These are phyloP conservation scores for Picochlorum sp. DNA, from an alignment of 139 green algal species.

Conservation along the genomic window DNA sequence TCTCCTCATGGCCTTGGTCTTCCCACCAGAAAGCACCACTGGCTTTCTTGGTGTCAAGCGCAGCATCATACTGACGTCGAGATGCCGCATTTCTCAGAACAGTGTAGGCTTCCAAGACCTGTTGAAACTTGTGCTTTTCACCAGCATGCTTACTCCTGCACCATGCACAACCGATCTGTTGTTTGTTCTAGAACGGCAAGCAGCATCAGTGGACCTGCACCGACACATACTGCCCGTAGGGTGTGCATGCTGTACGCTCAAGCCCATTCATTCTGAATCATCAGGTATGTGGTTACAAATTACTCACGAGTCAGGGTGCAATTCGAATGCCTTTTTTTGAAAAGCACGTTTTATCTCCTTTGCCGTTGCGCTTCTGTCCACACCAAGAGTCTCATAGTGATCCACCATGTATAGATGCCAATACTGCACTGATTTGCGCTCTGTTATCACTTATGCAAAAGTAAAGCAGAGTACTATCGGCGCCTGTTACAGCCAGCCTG, in stretches of 20 bases:
- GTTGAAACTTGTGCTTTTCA: background rate
- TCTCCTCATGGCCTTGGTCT: background rate
- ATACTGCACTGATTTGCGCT: background rate
- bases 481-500: too few species aligned
- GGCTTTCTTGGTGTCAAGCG: background rate
- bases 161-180: too few species aligned
- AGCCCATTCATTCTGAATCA: too few species aligned
- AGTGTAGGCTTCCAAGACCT: conserved; percentile 12
- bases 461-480: too few species aligned
- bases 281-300: background rate
- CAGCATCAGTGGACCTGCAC: too few species aligned
- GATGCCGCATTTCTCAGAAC: conserved; percentile 7
- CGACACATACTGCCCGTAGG: too few species aligned
- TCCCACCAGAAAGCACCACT: background rate
- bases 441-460: too few species aligned
- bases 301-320: conserved; percentile 22
- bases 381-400: conserved; percentile 11
- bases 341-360: conserved; percentile 17
- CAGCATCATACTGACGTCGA: conserved; percentile 12
- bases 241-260: too few species aligned
- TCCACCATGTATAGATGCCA: background rate
- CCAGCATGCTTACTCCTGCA: too few species aligned
- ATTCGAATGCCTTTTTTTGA: conserved; percentile 5
- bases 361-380: background rate
- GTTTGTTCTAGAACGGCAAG: too few species aligned